Base-by-base conservation (phyloP, 805 yeast species). In the Ogataea trehalophila region DNA sequence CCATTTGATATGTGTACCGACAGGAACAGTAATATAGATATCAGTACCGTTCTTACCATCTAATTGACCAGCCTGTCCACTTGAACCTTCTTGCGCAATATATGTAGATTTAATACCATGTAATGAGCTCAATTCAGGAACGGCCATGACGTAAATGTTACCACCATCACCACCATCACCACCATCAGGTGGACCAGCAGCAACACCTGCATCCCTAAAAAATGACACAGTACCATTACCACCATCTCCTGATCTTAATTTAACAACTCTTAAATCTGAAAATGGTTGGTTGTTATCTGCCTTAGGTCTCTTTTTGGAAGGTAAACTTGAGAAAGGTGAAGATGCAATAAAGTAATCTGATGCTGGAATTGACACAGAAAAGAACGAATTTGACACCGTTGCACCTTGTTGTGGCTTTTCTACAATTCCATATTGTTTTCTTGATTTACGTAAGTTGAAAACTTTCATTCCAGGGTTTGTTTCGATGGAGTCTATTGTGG, bases 161-260 rank as follows among this genome's bases (percentile, higher is more conserved):
- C 99, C 99, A 20, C 99, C 99, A 51, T 74, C 70, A 5, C 98
- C 99, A 31, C 99, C 99, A 68, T 94, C 97, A 9, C 99, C 99
- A n/a, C 99, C 99, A 65, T 91, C 95, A 0, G 99, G 96, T 0
- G 99, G 98, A 0, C 99, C 99, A 17, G 76, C 75, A 0, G 96
- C 75, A 39, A 87, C 69, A 37, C 90, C 87, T 4, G 96, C 87
- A 55, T 89, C 98, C 54, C 97, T 73, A 49, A 83, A 77, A 66
- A 94, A 94, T 0, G 97, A 85, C 0, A 89, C 84, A 33, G 79
- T 73, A 6, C 99, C 99, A 61, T 84, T 74, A 2, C 99, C 99
- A 18, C 99, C 99, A 37, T 70, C 73, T 0, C 99, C 99, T 26
- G 95, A 80, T 4, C 69, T 62, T 8, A 89, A 69, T 46, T 78